Evolutionary conservation across 139 green algal genomes (phyloP), one percentile per base, ranked within the genome.

Genomic region (Chlamydomonas urium): DNA sequence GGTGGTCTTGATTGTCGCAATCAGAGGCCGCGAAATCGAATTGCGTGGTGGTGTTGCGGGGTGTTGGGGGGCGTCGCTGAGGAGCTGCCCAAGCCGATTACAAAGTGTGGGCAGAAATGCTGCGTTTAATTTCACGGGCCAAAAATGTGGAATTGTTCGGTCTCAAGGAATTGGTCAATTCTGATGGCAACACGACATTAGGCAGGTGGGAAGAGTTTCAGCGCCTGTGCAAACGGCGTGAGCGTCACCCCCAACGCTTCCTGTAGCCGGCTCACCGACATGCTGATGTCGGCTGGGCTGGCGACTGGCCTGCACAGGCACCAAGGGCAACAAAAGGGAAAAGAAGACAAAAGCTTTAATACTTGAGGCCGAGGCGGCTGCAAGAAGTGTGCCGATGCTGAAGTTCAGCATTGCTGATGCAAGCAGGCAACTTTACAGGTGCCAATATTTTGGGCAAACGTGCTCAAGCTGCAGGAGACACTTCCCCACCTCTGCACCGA

Each of bases 261-360:
- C 45, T 29, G 5, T 8, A 73, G 23, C n/a, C 24, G 29, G 17
- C 38, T 32, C 45, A 63, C 23, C 4, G 8, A 47, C 66, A 73
- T 73, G 45, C 45, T 65, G 66, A 73, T 73, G 38, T 73, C 66
- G 21, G 45, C 19, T 4, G 66, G 66, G 45, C 45, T 65, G 29
- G 66, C 42, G 4, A 73, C 66, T 28, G 42, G 4, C 45, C 66
- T 73, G 38, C 36, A 71, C 29, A 47, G 6, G 10, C 28, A 32
- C 56, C 28, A 19, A 29, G n/a, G n/a, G n/a, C 26, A 56, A 21
- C 45, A 17, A 26, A 56, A 56, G 45, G 17, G 45, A 56, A 56
- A 56, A 21, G 45, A 56, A 56, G 21, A 56, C 21, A 56, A 56
- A 21, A 17, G 21, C 17, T 17, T 17, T 56, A 56, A 56, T 56